These are phyloP conservation scores for Sclerotinia subarctica DNA, from an alignment of 2,329 filamentous ascomycete species.

Conservation along the genomic window DNA sequence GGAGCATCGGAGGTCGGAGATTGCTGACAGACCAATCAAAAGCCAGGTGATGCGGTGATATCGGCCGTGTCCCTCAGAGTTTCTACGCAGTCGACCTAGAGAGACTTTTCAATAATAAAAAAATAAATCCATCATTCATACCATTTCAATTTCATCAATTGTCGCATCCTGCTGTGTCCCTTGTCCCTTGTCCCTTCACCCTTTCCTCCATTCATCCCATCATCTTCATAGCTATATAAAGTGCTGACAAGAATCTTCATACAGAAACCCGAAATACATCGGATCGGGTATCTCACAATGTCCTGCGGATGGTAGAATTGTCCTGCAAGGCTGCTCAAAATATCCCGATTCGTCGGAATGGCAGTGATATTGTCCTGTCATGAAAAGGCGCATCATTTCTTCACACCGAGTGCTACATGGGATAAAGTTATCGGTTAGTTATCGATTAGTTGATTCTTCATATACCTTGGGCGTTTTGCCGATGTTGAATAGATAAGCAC, in stretches of 20 bases:
- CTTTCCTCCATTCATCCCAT: background rate
- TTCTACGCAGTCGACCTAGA: background rate
- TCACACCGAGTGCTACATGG: conserved; percentile 14
- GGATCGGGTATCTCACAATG: conserved; percentile 1
- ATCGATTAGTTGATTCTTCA: background rate
- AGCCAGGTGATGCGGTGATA: background rate
- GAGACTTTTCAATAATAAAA: background rate
- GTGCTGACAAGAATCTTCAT: background rate
- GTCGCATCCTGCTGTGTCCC: background rate
- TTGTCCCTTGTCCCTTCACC: background rate
- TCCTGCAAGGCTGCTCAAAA: conserved; percentile 14
- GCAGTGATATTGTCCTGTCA: conserved; percentile 5
- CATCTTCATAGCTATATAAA: background rate
- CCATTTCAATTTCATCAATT: background rate
- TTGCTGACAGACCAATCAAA: conserved; percentile 1
- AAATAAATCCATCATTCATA: background rate
- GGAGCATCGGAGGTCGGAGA: conserved; percentile 15
- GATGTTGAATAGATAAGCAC: conserved; percentile 12
- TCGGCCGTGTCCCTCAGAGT: background rate
- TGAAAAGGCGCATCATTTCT: conserved; percentile 2
- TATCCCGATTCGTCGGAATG: conserved; percentile 1
- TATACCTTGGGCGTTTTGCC: background rate
- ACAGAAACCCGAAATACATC: conserved; percentile 4
- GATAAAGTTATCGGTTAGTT: conserved; percentile 4
- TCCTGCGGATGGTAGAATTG: conserved; percentile 9